Evolutionary conservation across 2,329 filamentous ascomycete genomes (phyloP).

Genomic region (Aaosphaeria pasadenensis): DNA sequence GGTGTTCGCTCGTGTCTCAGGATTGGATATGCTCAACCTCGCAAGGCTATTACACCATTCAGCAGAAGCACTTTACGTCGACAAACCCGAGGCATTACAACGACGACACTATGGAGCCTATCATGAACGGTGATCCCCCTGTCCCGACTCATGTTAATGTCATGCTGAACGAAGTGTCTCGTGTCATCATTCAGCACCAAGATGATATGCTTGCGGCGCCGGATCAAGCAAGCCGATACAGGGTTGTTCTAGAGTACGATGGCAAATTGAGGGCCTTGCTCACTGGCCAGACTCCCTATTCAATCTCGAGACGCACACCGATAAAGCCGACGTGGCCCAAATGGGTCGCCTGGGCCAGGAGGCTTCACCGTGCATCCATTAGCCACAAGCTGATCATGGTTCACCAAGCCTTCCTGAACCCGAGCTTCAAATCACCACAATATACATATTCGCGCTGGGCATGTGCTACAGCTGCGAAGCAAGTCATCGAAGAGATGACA

Average conservation of each 20-base stretch:
- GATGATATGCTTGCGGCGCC: constrained; percentile 36
- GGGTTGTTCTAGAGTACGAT: constrained; percentile 41
- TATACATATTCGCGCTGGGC: constrained; percentile 44
- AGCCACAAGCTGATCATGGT: constrained; percentile 48
- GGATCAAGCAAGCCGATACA: constrained; percentile 36
- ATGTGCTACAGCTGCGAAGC: constrained; percentile 40
- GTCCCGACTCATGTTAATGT: constrained; percentile 23
- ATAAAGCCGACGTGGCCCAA: constrained; percentile 38
- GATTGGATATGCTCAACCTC: constrained; percentile 46
- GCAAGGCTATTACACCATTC: constrained; percentile 37
- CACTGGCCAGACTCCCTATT: constrained; percentile 33
- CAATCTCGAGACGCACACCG: constrained; percentile 30
- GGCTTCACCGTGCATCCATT: constrained; percentile 37
- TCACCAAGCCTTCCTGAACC: constrained; percentile 41
- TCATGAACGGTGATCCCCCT: constrained; percentile 18
- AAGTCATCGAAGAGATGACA: constrained; percentile 39
- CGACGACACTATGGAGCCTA: constrained; percentile 29
- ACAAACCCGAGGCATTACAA: constrained; percentile 34
- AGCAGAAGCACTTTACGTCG: constrained; percentile 35
- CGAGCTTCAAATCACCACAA: constrained; percentile 41
- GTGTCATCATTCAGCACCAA: constrained; percentile 36
- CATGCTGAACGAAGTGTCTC: constrained; percentile 38
- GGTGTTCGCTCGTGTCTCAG: constrained; percentile 39
- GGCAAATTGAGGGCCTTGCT: constrained; percentile 34
- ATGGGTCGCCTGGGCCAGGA: constrained; percentile 41